phyloP scores from a whole-genome alignment of 106 monocot species.

The Allium sativum region DNA sequence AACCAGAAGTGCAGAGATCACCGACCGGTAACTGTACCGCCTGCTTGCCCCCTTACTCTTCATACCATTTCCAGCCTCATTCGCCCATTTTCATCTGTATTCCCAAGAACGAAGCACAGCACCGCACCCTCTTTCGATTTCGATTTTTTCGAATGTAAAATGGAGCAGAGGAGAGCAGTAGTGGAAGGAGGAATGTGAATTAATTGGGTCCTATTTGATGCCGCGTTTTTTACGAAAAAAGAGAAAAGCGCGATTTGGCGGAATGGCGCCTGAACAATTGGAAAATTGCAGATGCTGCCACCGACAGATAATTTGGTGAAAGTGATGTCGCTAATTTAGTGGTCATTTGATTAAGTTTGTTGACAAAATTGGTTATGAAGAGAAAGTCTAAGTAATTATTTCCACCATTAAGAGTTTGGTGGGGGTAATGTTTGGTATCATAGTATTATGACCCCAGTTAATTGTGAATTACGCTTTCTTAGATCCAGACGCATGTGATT shows the following conservation, averaged over 20 bases:
- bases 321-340: neutral
- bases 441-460: too few species aligned
- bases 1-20: slow-evolving; percentile 25
- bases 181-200: neutral
- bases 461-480: too few species aligned
- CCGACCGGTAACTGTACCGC: slow-evolving; percentile 27
- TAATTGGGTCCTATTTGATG: neutral
- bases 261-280: neutral
- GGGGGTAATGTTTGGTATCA: neutral
- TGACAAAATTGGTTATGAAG: neutral
- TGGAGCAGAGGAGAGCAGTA: neutral
- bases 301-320: slow-evolving; percentile 9
- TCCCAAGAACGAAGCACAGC: neutral
- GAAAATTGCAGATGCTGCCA: neutral
- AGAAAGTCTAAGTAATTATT: neutral
- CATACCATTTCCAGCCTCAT: slow-evolving; percentile 10
- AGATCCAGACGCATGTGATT: too few species aligned
- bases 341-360: neutral
- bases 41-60: slow-evolving; percentile 12
- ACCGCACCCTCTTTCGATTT: neutral
- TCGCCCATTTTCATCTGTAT: neutral
- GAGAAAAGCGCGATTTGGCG: neutral
- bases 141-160: too few species aligned
- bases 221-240: neutral
- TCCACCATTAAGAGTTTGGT: neutral